Percentiles rank a stretch among this genome's conserved stretches.
phyloP scores from a whole-genome alignment of 2,329 filamentous ascomycete genomes.

The Beauveria sp. region DNA sequence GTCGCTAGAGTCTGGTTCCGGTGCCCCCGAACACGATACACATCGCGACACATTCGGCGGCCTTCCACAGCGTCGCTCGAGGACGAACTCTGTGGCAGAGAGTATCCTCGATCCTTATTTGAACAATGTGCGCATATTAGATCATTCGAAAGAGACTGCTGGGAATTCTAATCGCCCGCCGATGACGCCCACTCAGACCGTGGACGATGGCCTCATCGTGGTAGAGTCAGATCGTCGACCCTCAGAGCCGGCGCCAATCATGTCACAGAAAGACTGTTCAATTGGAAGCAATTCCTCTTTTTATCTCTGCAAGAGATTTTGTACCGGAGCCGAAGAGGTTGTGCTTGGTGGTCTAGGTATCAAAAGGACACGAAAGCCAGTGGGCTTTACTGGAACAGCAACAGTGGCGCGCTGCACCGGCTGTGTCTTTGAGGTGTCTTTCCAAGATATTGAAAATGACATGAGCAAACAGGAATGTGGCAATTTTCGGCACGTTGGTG shows the following conservation, averaged over 20 bases:
- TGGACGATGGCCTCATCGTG: conserved; percentile 17
- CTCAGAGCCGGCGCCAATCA: neutral
- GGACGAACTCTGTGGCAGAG: conserved; percentile 3
- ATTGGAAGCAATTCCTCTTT: conserved; percentile 42
- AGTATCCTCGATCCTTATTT: conserved; percentile 8
- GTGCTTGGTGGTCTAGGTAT: conserved; percentile 41
- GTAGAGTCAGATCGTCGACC: conserved; percentile 14
- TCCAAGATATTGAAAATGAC: conserved; percentile 43
- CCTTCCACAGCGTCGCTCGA: neutral
- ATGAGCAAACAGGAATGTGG: conserved; percentile 38
- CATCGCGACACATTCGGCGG: conserved; percentile 4
- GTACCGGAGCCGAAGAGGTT: conserved; percentile 44
- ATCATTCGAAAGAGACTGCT: conserved; percentile 3
- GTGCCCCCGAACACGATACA: neutral
- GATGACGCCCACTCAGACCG: neutral
- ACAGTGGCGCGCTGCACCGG: conserved; percentile 43
- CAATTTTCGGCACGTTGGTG: conserved; percentile 37
- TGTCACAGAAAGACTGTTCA: conserved; percentile 27
- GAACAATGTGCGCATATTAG: neutral
- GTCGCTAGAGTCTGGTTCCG: conserved; percentile 2
- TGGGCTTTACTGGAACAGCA: conserved; percentile 34
- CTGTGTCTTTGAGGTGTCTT: conserved; percentile 48
- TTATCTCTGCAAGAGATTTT: conserved; percentile 46
- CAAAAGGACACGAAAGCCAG: conserved; percentile 42
- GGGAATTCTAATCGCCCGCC: neutral